Percentiles rank a stretch among this genome's conserved stretches.
These are phyloP conservation scores for Solanum infundibuliforme DNA, from an alignment of 257 asterid species.

Conservation along the genomic window DNA sequence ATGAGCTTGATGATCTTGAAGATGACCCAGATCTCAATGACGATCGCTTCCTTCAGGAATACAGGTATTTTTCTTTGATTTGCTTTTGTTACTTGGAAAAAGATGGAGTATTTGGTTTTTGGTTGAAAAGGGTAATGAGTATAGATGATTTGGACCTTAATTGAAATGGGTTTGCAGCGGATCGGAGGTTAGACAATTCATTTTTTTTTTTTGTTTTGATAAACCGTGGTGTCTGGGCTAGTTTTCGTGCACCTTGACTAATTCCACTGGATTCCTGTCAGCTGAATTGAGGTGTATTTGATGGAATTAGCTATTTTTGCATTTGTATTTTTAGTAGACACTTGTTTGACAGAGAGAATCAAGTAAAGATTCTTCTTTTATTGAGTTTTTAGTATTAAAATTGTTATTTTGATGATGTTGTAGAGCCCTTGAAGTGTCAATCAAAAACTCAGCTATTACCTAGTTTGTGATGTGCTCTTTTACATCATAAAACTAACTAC, in stretches of 20 bases:
- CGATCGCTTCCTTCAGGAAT: constrained; percentile 78
- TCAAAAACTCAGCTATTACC: neutral
- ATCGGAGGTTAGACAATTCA: neutral
- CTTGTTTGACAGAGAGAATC: neutral
- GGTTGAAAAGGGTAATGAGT: neutral
- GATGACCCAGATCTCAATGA: constrained; percentile 68
- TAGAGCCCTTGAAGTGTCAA: neutral
- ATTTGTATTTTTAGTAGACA: neutral
- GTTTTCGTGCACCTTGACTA: neutral
- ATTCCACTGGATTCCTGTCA: neutral
- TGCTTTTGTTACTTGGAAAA: neutral
- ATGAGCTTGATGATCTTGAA: constrained; percentile 88
- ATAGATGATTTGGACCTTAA: neutral
- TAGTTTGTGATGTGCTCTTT: neutral
- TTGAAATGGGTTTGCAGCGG: neutral
- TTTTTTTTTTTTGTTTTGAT: neutral
- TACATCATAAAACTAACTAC: neutral
- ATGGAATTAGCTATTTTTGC: neutral
- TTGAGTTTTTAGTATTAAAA: neutral
- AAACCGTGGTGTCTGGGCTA: neutral
- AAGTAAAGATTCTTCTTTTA: neutral
- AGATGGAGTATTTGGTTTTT: neutral
- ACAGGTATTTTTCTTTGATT: constrained; percentile 34
- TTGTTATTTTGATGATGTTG: neutral
- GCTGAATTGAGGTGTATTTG: neutral